Evolutionary conservation across 2,329 filamentous ascomycete genomes (phyloP).

Genomic region (Albifimbria verrucaria): DNA sequence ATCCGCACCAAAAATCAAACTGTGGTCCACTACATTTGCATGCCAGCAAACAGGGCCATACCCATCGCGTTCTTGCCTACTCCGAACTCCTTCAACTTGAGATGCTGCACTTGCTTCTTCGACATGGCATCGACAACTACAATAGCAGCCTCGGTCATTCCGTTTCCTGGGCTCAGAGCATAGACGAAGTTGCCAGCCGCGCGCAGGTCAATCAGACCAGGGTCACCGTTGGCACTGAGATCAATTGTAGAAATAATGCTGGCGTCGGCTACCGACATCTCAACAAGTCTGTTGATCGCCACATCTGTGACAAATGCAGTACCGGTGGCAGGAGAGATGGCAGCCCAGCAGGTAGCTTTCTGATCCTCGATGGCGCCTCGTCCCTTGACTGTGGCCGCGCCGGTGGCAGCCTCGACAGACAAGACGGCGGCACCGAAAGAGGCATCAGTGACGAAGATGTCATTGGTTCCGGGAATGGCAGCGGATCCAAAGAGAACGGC

Average conservation of each 20-base stretch:
- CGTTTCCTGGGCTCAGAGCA: conserved; percentile 52
- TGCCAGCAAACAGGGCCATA: neutral
- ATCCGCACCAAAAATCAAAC: too few relatives aligned
- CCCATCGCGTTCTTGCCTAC: neutral
- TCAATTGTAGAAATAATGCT: conserved; percentile 41
- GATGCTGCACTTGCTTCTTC: conserved; percentile 27
- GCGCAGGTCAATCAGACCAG: conserved; percentile 53
- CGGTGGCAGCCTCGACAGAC: conserved; percentile 29
- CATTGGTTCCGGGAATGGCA: conserved; percentile 37
- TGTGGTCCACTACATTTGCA: neutral
- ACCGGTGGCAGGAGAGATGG: conserved; percentile 43
- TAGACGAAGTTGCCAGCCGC: conserved; percentile 55
- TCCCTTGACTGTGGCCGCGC: conserved; percentile 30
- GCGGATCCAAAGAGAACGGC: conserved; percentile 54
- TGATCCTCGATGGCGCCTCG: conserved; percentile 46
- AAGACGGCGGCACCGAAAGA: conserved; percentile 54
- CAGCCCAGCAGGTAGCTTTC: conserved; percentile 55
- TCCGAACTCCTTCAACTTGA: conserved; percentile 21
- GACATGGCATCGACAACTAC: conserved; percentile 32
- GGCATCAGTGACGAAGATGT: conserved; percentile 55
- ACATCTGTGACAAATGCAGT: conserved; percentile 60
- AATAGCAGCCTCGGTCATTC: conserved; percentile 31
- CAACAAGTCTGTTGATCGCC: conserved; percentile 47
- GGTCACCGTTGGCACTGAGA: conserved; percentile 41
- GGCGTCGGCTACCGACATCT: conserved; percentile 50